phyloP scores from a whole-genome alignment of 192 early-diverging fungal genomes.

The Spizellomyces sp. region DNA sequence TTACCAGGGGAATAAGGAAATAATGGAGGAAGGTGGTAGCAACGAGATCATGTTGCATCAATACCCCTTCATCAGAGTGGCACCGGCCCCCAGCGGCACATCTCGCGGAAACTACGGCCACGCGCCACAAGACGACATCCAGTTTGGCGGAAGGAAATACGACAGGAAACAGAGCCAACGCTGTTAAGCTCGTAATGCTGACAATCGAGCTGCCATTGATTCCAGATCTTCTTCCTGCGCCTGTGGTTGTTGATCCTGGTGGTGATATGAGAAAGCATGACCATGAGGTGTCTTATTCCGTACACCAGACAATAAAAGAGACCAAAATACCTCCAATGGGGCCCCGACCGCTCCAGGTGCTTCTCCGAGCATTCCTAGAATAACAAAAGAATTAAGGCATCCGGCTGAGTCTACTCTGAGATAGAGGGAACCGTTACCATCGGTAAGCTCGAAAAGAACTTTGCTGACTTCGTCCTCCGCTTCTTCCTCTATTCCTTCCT shows the following conservation, averaged over 20 bases:
- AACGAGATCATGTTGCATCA: no score
- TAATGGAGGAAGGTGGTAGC: no score
- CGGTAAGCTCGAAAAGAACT: slow-evolving; percentile 85
- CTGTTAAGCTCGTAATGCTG: slow-evolving; percentile 69
- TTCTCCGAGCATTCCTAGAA: slow-evolving; percentile 45
- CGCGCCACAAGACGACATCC: no score
- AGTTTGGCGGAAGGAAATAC: no score
- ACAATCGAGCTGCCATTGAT: slow-evolving; percentile 83
- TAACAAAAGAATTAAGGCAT: not conserved
- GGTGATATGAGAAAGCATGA: slow-evolving; percentile 9
- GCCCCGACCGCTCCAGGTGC: slow-evolving; percentile 59
- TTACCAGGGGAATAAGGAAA: no score
- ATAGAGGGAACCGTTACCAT: slow-evolving; percentile 53
- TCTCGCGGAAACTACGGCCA: no score
- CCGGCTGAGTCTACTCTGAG: no score
- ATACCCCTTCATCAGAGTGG: no score
- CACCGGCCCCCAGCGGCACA: no score
- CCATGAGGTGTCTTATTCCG: slow-evolving; percentile 3
- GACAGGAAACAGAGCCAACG: no score
- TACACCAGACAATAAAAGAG: slow-evolving; percentile 24
- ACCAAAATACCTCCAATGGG: slow-evolving; percentile 45
- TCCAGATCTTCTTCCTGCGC: slow-evolving; percentile 78
- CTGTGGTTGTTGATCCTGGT: slow-evolving; percentile 54
- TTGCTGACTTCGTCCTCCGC: slow-evolving; percentile 93
- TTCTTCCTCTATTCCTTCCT: slow-evolving; percentile 90